These are phyloP conservation scores for Rhinocladiella similis DNA, from an alignment of 2,329 filamentous ascomycete species.

Conservation along the genomic window DNA sequence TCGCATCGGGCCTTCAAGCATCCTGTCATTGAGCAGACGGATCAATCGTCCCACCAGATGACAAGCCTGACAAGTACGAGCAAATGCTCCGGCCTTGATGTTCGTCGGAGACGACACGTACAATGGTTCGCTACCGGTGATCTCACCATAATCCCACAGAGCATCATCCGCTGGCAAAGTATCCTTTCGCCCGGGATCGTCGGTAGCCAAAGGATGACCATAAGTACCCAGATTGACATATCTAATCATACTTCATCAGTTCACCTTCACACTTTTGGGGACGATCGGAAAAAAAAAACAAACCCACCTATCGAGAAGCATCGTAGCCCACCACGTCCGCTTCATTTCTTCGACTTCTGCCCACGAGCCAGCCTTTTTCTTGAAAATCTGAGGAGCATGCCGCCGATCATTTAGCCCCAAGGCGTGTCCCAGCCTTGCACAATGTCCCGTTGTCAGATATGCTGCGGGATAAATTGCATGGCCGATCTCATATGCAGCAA, in stretches of 20 bases:
- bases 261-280: too few species aligned
- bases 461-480: slow-evolving; percentile 41
- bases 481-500: slow-evolving; percentile 36
- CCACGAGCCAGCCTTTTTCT: slow-evolving; percentile 25
- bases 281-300: not conserved
- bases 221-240: slow-evolving; percentile 30
- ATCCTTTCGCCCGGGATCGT: slow-evolving; percentile 28
- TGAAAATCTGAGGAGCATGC: slow-evolving; percentile 25
- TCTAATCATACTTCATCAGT: too few species aligned
- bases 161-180: slow-evolving; percentile 30
- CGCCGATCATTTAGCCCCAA: slow-evolving; percentile 28
- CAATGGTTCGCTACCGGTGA: slow-evolving; percentile 29
- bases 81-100: slow-evolving; percentile 34
- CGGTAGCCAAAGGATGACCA: slow-evolving; percentile 30
- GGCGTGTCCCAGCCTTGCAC: slow-evolving; percentile 26
- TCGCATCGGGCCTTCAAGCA: slow-evolving; percentile 32
- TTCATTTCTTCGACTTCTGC: slow-evolving; percentile 30
- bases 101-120: slow-evolving; percentile 30
- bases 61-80: slow-evolving; percentile 37
- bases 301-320: slow-evolving; percentile 31
- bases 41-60: slow-evolving; percentile 37
- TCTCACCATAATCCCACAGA: slow-evolving; percentile 28
- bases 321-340: slow-evolving; percentile 32
- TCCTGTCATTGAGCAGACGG: slow-evolving; percentile 33
- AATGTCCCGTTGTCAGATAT: slow-evolving; percentile 32